A percentile compares a stretch with the other conserved stretches of the same genome.
Evolutionary conservation across 768 basidiomycete species (phyloP).

Genomic region (Xerocomus spinulosus): DNA sequence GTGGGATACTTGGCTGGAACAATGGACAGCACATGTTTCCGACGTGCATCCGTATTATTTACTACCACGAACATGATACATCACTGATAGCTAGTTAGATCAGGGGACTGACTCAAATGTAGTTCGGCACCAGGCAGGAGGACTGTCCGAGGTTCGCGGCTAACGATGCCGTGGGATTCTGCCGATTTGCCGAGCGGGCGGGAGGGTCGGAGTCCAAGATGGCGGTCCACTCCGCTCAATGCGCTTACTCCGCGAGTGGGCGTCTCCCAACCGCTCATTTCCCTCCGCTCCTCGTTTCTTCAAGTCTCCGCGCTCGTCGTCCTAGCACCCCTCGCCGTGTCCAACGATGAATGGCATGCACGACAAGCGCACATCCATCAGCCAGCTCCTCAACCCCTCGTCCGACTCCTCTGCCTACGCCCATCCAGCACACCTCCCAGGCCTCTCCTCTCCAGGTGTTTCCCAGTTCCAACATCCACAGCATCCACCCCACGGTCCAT

Average conservation of each 20-base stretch:
- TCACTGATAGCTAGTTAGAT: no score
- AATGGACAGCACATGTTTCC: slow-evolving; percentile 9
- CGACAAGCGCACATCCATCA: slow-evolving; percentile 50
- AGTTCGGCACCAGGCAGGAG: not conserved
- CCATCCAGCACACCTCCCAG: slow-evolving; percentile 28
- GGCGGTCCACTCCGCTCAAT: slow-evolving; percentile 25
- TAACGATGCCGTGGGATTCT: slow-evolving; percentile 14
- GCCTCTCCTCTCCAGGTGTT: slow-evolving; percentile 22
- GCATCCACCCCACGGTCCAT: slow-evolving; percentile 24
- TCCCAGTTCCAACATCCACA: slow-evolving; percentile 28
- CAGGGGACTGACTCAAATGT: no score
- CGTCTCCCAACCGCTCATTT: slow-evolving; percentile 31
- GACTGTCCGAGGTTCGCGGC: slow-evolving; percentile 27
- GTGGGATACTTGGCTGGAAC: slow-evolving; percentile 11
- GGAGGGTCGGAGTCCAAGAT: slow-evolving; percentile 28
- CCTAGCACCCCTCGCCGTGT: slow-evolving; percentile 12
- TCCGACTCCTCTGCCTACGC: slow-evolving; percentile 35
- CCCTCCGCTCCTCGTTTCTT: slow-evolving; percentile 21
- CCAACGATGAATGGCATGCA: slow-evolving; percentile 40
- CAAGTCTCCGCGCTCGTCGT: slow-evolving; percentile 7
- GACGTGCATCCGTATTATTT: slow-evolving; percentile 14
- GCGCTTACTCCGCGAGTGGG: slow-evolving; percentile 30
- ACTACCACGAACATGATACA: slow-evolving; percentile 4
- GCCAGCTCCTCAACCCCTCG: slow-evolving; percentile 47
- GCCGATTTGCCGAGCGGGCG: slow-evolving; percentile 20